phyloP scores from a whole-genome alignment of 495 filamentous ascomycete species.

The Podospora fimiseda region DNA sequence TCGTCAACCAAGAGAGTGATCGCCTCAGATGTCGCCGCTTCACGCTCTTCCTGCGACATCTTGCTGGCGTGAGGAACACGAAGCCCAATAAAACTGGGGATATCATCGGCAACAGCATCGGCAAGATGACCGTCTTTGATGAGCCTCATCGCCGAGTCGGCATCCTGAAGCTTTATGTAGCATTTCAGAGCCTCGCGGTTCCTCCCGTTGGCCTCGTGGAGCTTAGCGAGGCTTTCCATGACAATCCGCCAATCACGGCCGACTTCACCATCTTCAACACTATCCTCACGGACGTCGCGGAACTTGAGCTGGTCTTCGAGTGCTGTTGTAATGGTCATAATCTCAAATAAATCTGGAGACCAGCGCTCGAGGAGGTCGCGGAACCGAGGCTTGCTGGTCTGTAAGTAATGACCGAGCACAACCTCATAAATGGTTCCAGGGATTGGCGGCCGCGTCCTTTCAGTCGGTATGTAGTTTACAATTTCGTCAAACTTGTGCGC shows the following conservation, averaged over 20 bases:
- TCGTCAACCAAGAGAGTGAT: conserved; percentile 84
- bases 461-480: conserved; percentile 69
- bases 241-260: conserved; percentile 80
- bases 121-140: conserved; percentile 80
- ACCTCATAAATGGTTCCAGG: conserved; percentile 78
- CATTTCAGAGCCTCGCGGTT: conserved; percentile 76
- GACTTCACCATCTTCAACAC: conserved; percentile 55
- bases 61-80: conserved; percentile 66
- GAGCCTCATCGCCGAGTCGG: conserved; percentile 76
- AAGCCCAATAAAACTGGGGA: conserved; percentile 79
- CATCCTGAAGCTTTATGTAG: conserved; percentile 87
- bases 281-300: conserved; percentile 61
- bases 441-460: conserved; percentile 68
- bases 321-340: conserved; percentile 57
- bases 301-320: conserved; percentile 69
- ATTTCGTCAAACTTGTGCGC: conserved; percentile 85
- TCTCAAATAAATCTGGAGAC: conserved; percentile 78
- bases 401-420: conserved; percentile 78
- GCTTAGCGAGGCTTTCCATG: conserved; percentile 72
- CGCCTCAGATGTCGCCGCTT: conserved; percentile 70
- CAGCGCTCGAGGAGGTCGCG: conserved; percentile 75
- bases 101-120: conserved; percentile 79
- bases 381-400: conserved; percentile 59
- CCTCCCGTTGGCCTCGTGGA: conserved; percentile 72
- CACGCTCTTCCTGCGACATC: conserved; percentile 63